phyloP scores from a whole-genome alignment of 768 basidiomycete genomes.

The Vararia minispora region DNA sequence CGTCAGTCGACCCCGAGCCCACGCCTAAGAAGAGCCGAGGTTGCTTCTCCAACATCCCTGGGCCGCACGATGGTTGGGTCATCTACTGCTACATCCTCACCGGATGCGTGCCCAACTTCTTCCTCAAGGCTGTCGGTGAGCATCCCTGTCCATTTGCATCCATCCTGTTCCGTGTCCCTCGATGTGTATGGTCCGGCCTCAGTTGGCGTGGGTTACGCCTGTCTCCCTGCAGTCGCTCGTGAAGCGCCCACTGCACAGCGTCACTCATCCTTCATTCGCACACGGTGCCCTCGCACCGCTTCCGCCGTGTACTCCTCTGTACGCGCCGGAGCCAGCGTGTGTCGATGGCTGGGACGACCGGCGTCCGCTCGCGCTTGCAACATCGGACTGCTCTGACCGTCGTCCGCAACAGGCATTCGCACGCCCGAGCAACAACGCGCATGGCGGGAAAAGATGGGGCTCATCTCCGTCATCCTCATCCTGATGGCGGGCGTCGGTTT shows the following conservation, averaged over 20 bases:
- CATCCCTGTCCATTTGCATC: constrained; percentile 9
- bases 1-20: constrained; percentile 25
- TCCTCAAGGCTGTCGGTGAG: constrained; percentile 73
- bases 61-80: constrained; percentile 93
- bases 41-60: constrained; percentile 70
- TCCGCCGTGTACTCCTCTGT: no score
- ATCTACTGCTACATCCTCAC: constrained; percentile 86
- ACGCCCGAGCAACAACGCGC: constrained; percentile 92
- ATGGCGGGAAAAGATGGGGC: constrained; percentile 97
- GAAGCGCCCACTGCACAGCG: no score
- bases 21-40: constrained; percentile 30
- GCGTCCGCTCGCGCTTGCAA: no score
- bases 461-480: constrained; percentile 65
- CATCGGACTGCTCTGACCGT: no score
- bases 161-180: background rate
- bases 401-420: constrained; percentile 48
- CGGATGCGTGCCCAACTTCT: constrained; percentile 64
- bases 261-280: no score
- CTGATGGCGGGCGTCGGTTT: constrained; percentile 94
- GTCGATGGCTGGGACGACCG: no score
- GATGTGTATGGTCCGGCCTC: no score
- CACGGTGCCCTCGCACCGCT: no score
- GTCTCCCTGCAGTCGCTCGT: no score
- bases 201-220: no score
- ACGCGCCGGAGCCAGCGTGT: no score